Conservation (phyloP, 345 rosid species). For the rapeseed (Brassica napus) region Da-Ae NC_063448.1:6291001-6291500, state of each 20-base stretch:
- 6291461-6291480: not conserved
- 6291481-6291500: not conserved
- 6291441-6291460: slow-evolving; percentile 77
- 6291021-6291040: slow-evolving; percentile 91
- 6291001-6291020: slow-evolving; percentile 98
- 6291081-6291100: not conserved
- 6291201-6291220: slow-evolving; percentile 63
- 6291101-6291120: not conserved
- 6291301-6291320: slow-evolving; percentile 60
- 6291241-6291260: not conserved
- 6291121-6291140: slow-evolving; percentile 42
- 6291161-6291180: slow-evolving; percentile 92
- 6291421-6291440: slow-evolving; percentile 87
- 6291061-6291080: slow-evolving; percentile 2
- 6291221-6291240: slow-evolving; percentile 48
- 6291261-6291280: not conserved
- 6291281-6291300: not conserved
- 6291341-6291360: slow-evolving; percentile 84
- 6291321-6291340: slow-evolving; percentile 73
- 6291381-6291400: slow-evolving; percentile 73
- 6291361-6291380: slow-evolving; percentile 66
- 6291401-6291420: slow-evolving; percentile 80
- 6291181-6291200: slow-evolving; percentile 98
- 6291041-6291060: slow-evolving; percentile 41
- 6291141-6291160: slow-evolving; percentile 84